Percentiles rank a stretch among this genome's conserved stretches.
These are phyloP conservation scores for Aspergillus ochraceoroseus DNA, from an alignment of 2,329 filamentous ascomycete species.

Conservation along the genomic window DNA sequence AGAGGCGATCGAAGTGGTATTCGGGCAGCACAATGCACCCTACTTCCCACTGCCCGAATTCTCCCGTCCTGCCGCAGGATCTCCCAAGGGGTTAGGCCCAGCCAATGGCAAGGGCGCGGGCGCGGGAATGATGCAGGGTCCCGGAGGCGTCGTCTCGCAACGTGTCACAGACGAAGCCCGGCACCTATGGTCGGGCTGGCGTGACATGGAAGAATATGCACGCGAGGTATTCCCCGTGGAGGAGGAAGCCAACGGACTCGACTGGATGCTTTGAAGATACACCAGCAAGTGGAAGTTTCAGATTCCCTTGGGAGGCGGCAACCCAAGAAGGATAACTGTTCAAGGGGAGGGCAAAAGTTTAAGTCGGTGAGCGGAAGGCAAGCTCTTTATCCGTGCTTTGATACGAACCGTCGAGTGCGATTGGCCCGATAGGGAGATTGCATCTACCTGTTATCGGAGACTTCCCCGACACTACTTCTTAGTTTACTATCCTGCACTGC, in stretches of 20 bases:
- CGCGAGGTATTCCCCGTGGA: conserved; percentile 90
- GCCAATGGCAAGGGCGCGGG: conserved; percentile 40
- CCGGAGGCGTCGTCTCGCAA: conserved; percentile 57
- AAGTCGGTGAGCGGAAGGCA: conserved; percentile 13
- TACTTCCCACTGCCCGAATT: conserved; percentile 61
- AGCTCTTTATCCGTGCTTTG: conserved; percentile 10
- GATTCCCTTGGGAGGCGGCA: too few species aligned
- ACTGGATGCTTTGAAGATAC: conserved; percentile 67
- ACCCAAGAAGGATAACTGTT: too few species aligned
- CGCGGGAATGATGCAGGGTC: conserved; percentile 45
- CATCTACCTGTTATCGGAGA: background rate
- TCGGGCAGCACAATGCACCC: conserved; percentile 56
- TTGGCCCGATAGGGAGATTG: conserved; percentile 18
- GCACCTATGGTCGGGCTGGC: conserved; percentile 83
- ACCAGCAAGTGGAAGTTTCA: background rate
- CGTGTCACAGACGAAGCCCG: conserved; percentile 70
- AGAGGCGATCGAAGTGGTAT: conserved; percentile 57
- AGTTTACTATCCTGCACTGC: too few species aligned
- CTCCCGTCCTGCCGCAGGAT: conserved; percentile 37
- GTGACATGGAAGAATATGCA: conserved; percentile 90
- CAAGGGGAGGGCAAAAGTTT: too few species aligned
- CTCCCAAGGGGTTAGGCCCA: conserved; percentile 37
- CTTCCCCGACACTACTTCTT: too few species aligned
- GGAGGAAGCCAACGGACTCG: conserved; percentile 86
- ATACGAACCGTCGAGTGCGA: conserved; percentile 9